phyloP scores from a whole-genome alignment of 75 land plant species.

The Isoetes taiwanensis region DNA sequence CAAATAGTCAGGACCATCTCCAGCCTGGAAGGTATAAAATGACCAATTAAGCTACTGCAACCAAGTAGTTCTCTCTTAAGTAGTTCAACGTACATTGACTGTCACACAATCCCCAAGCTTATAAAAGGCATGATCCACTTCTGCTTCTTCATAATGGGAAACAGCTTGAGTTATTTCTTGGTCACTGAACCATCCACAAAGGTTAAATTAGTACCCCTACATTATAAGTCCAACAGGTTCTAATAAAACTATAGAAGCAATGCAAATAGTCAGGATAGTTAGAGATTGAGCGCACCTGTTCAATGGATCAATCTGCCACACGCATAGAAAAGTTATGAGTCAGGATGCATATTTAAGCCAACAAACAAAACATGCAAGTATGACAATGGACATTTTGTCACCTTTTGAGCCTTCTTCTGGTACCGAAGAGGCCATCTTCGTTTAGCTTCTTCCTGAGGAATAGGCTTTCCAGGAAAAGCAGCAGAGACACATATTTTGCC shows the following conservation, averaged over 20 bases:
- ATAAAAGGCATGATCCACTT: constrained; percentile 31
- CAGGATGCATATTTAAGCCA: too few species aligned
- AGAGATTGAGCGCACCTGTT: too few species aligned
- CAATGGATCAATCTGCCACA: too few species aligned
- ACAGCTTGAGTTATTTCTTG: constrained; percentile 20
- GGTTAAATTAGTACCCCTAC: not conserved
- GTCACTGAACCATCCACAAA: constrained; percentile 23
- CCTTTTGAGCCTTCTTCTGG: constrained; percentile 12
- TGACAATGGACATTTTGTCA: too few species aligned
- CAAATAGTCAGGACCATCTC: constrained; percentile 32
- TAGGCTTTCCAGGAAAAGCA: constrained; percentile 45
- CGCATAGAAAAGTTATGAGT: too few species aligned
- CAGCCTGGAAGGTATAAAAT: constrained; percentile 19
- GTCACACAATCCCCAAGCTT: constrained; percentile 52
- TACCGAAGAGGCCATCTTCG: constrained; percentile 37
- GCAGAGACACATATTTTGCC: too few species aligned
- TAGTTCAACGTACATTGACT: constrained; percentile 29
- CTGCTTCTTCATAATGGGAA: constrained; percentile 53
- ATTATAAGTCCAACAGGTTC: not conserved
- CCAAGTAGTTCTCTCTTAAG: not conserved
- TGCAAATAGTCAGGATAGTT: too few species aligned
- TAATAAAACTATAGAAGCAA: too few species aligned
- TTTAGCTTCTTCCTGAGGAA: constrained; percentile 38
- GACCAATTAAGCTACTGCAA: not conserved
- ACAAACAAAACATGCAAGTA: too few species aligned